A percentile compares a stretch with the other conserved stretches of the same genome.
Evolutionary conservation across 2,329 filamentous ascomycete species (phyloP).

Genomic region (Botrytis paeoniae): DNA sequence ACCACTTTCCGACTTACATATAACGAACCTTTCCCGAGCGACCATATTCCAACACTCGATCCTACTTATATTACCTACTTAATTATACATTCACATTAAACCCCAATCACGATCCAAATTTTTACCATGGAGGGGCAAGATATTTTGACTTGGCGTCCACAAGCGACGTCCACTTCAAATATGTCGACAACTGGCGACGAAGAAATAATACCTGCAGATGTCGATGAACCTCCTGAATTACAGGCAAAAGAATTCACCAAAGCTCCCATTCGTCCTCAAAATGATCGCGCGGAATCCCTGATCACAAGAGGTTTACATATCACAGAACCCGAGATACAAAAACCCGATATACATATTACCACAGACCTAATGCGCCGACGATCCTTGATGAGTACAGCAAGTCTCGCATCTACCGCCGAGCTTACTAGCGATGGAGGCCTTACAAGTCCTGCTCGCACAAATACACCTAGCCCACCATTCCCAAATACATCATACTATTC

Average conservation of each 20-base stretch:
- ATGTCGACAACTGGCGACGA: slow-evolving; percentile 46
- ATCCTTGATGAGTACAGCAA: slow-evolving; percentile 75
- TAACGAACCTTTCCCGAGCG: background rate
- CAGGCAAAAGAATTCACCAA: slow-evolving; percentile 34
- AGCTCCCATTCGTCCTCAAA: slow-evolving; percentile 44
- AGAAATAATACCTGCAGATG: slow-evolving; percentile 65
- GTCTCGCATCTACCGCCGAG: slow-evolving; percentile 76
- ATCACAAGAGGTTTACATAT: slow-evolving; percentile 80
- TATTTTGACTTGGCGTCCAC: slow-evolving; percentile 45
- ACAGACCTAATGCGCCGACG: slow-evolving; percentile 41
- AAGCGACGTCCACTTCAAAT: slow-evolving; percentile 36
- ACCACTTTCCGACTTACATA: background rate
- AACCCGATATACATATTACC: slow-evolving; percentile 40
- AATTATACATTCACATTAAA: slow-evolving; percentile 23
- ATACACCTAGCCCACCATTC: slow-evolving; percentile 83
- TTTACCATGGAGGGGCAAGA: slow-evolving; percentile 36
- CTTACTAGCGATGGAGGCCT: slow-evolving; percentile 92
- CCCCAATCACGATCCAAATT: slow-evolving; percentile 22
- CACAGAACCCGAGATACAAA: slow-evolving; percentile 53
- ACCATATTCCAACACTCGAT: slow-evolving; percentile 5
- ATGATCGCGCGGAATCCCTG: slow-evolving; percentile 70
- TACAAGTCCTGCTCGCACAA: slow-evolving; percentile 84
- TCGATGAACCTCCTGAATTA: slow-evolving; percentile 82
- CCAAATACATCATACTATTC: slow-evolving; percentile 47
- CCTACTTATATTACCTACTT: slow-evolving; percentile 15